A percentile compares a stretch with the other conserved stretches of the same genome.
phyloP scores from a whole-genome alignment of 805 yeast genomes.

The Candida orba region DNA sequence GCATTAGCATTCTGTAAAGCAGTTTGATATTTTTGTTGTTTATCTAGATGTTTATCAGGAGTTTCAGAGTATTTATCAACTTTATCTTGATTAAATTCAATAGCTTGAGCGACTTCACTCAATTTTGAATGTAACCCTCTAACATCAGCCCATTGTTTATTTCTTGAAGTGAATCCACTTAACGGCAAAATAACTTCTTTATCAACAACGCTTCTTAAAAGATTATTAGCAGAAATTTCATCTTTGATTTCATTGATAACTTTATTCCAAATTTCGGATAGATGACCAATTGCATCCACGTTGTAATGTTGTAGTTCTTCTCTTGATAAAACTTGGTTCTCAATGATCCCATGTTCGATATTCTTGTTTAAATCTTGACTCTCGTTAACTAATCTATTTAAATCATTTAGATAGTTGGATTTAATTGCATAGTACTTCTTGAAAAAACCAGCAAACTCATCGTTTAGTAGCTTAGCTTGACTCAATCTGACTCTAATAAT shows the following conservation, averaged over 20 bases:
- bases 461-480: constrained; percentile 48
- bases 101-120: constrained; percentile 35
- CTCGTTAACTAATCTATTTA: constrained; percentile 15
- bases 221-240: constrained; percentile 45
- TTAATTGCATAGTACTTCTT: constrained; percentile 31
- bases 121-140: constrained; percentile 37
- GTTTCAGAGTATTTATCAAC: constrained; percentile 28
- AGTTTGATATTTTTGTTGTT: constrained; percentile 29
- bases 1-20: constrained; percentile 39
- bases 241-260: constrained; percentile 33
- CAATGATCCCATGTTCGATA: constrained; percentile 26
- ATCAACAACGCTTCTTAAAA: constrained; percentile 39
- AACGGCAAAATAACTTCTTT: constrained; percentile 51
- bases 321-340: constrained; percentile 34
- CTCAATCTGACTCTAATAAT: constrained; percentile 49
- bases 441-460: constrained; percentile 55
- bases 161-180: constrained; percentile 44
- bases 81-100: constrained; percentile 35
- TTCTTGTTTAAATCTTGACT: constrained; percentile 27
- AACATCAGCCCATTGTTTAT: constrained; percentile 49
- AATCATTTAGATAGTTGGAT: constrained; percentile 16
- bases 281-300: constrained; percentile 41
- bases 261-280: constrained; percentile 37
- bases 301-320: constrained; percentile 43
- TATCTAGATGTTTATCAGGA: constrained; percentile 15